A percentile compares a stretch with the other conserved stretches of the same genome.
Evolutionary conservation across 371 early-diverging fungal species (phyloP).

Genomic region (Homolaphlyctis polyrhiza): DNA sequence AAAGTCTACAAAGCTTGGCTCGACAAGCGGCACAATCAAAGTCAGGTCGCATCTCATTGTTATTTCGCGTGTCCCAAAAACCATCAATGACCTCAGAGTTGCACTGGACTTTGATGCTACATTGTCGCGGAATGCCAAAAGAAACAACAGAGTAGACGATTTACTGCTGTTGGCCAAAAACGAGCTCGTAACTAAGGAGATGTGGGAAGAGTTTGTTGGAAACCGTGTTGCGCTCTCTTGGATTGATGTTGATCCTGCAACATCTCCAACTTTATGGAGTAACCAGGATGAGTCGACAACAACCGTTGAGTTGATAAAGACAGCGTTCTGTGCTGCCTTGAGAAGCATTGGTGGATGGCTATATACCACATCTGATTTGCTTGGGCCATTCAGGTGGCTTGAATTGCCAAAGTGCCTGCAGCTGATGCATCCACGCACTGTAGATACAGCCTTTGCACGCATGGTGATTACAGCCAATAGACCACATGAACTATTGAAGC

Average conservation of each 20-base stretch:
- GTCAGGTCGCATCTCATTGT: not conserved
- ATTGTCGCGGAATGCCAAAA: not conserved
- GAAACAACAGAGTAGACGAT: not conserved
- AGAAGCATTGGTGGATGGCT: not conserved
- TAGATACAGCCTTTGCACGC: not conserved
- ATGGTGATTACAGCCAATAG: not conserved
- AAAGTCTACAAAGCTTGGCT: not conserved
- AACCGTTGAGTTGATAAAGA: not conserved
- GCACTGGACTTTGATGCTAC: not conserved
- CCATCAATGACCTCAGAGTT: not conserved
- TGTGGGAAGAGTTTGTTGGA: constrained; percentile 4
- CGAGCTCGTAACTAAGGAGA: not conserved
- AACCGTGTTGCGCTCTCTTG: not conserved
- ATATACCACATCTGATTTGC: not conserved
- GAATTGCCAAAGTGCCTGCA: not conserved
- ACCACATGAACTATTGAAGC: not conserved
- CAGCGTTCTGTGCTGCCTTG: not conserved
- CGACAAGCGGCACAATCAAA: not conserved
- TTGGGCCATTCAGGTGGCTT: not conserved
- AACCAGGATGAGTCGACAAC: not conserved
- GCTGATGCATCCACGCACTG: not conserved
- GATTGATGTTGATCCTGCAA: not conserved
- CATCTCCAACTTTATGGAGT: not conserved
- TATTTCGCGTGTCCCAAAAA: not conserved
- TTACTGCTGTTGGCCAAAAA: not conserved